These are phyloP conservation scores for Aristolochia californica DNA, from an alignment of 164 flowering plant species.

Conservation along the genomic window DNA sequence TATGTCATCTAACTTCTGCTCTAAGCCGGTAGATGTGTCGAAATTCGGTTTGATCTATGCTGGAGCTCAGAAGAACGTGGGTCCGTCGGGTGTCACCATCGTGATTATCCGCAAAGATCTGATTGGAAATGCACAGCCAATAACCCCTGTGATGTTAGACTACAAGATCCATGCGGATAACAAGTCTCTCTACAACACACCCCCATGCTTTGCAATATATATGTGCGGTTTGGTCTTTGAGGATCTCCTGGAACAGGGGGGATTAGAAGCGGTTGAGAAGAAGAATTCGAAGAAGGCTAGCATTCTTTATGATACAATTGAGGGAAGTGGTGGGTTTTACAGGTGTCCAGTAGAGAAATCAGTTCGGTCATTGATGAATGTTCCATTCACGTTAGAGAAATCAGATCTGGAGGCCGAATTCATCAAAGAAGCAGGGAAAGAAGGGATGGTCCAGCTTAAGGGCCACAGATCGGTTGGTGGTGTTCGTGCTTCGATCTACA, in stretches of 20 bases:
- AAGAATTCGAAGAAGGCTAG: conserved; percentile 71
- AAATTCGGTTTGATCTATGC: conserved; percentile 83
- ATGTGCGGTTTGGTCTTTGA: conserved; percentile 62
- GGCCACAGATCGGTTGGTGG: conserved; percentile 98
- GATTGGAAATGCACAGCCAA: conserved; percentile 59
- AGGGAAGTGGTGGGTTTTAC: conserved; percentile 76
- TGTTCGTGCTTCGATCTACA: conserved; percentile 92
- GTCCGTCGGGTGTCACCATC: conserved; percentile 89
- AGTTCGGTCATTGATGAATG: conserved; percentile 95
- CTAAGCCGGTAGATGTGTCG: conserved; percentile 49
- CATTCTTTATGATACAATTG: conserved; percentile 64
- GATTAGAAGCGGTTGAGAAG: conserved; percentile 78
- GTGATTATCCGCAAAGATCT: conserved; percentile 65
- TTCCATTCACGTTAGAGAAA: conserved; percentile 84
- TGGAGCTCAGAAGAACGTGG: conserved; percentile 95
- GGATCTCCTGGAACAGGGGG: conserved; percentile 63
- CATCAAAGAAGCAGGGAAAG: conserved; percentile 75
- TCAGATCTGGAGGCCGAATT: conserved; percentile 82
- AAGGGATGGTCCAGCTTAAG: conserved; percentile 92
- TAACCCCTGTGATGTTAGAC: conserved; percentile 90
- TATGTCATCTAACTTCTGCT: conserved; percentile 32
- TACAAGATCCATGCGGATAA: conserved; percentile 94
- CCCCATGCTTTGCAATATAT: conserved; percentile 59
- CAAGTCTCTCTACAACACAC: conserved; percentile 83
- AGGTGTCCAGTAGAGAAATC: conserved; percentile 85